A percentile compares a stretch with the other conserved stretches of the same genome.
phyloP scores from a whole-genome alignment of 768 basidiomycete species.

The Boletus rubescentipes region DNA sequence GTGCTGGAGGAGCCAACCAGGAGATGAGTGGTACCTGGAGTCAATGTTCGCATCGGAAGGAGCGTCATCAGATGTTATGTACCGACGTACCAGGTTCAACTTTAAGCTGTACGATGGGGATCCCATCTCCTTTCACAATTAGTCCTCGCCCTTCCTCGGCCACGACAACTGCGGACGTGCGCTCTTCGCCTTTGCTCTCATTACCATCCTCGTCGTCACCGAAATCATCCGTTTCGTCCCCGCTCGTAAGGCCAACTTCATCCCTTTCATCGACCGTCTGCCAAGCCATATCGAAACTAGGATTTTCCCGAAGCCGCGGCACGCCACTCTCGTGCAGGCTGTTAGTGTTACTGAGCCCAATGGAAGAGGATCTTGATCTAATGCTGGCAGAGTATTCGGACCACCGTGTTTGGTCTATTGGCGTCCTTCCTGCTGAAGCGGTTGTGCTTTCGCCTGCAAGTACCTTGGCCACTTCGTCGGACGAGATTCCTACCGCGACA shows the following conservation, averaged over 20 bases:
- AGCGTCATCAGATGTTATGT: neutral
- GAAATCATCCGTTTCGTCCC: constrained; percentile 50
- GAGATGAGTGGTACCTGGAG: constrained; percentile 87
- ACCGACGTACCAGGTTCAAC: constrained; percentile 65
- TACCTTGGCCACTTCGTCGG: constrained; percentile 64
- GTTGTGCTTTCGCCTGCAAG: constrained; percentile 51
- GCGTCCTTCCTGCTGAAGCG: constrained; percentile 48
- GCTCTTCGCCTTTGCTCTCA: constrained; percentile 59
- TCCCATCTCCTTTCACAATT: constrained; percentile 70
- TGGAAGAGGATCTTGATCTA: constrained; percentile 71
- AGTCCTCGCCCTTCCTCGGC: constrained; percentile 85
- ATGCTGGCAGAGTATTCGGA: constrained; percentile 68
- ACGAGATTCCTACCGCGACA: constrained; percentile 57
- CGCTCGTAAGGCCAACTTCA: constrained; percentile 57
- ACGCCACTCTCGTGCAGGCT: constrained; percentile 39
- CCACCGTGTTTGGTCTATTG: constrained; percentile 67
- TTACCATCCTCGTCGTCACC: constrained; percentile 51
- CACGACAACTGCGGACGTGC: constrained; percentile 73
- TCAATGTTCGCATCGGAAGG: neutral
- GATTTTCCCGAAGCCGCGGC: constrained; percentile 56
- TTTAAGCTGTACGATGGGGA: constrained; percentile 59
- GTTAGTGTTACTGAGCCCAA: constrained; percentile 47
- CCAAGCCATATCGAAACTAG: constrained; percentile 79
- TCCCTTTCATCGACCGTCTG: constrained; percentile 71
- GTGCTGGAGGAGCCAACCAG: constrained; percentile 80